phyloP scores from a whole-genome alignment of 2,329 filamentous ascomycete species.

The Ampelomyces quisqualis region DNA sequence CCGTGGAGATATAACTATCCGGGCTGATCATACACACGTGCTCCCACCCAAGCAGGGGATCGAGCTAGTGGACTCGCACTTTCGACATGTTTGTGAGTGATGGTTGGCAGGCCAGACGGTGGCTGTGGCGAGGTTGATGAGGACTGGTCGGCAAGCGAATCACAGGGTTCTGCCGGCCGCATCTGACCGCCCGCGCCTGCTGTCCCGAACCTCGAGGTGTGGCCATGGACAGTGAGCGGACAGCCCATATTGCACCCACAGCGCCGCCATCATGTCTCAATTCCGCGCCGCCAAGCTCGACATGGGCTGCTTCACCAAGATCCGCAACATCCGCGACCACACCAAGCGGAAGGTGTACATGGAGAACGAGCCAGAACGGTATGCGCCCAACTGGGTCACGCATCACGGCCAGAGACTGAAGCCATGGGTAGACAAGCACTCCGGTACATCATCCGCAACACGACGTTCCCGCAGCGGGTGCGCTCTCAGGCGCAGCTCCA shows the following conservation, averaged over 20 bases:
- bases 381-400: conserved; percentile 25
- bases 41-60: too few relatives aligned
- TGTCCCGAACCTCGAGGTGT: conserved; percentile 10
- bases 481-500: conserved; percentile 92
- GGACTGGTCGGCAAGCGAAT: neutral
- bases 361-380: conserved; percentile 86
- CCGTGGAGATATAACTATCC: too few relatives aligned
- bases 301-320: conserved; percentile 82
- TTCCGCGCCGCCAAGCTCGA: conserved; percentile 91
- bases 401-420: conserved; percentile 7
- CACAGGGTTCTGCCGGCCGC: conserved; percentile 1
- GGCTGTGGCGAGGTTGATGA: conserved; percentile 1
- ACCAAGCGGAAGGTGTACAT: conserved; percentile 94
- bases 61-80: too few relatives aligned
- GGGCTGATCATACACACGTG: too few relatives aligned
- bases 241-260: conserved; percentile 9
- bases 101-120: neutral
- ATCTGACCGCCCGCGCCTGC: conserved; percentile 1
- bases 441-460: conserved; percentile 88
- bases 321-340: conserved; percentile 86
- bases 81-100: neutral
- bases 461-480: conserved; percentile 74
- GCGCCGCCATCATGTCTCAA: conserved; percentile 56
- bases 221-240: conserved; percentile 3
- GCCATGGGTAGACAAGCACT: conserved; percentile 67